Evolutionary conservation across 306 rosid genomes (phyloP).

Genomic region (Quillaja saponaria): DNA sequence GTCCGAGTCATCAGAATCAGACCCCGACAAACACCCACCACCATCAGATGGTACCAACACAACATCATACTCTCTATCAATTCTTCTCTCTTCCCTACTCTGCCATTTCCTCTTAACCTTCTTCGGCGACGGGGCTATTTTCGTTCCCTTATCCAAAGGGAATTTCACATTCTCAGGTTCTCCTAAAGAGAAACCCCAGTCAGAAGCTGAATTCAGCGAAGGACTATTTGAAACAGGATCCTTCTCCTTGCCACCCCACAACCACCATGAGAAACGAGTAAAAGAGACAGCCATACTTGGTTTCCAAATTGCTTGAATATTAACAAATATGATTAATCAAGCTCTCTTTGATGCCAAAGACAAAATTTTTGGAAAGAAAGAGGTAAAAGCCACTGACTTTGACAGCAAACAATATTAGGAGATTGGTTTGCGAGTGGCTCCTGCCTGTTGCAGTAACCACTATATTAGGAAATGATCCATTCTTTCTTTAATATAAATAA

Average conservation of each 20-base stretch:
- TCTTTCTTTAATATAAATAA: constrained; percentile 25
- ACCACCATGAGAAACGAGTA: constrained; percentile 67
- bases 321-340: constrained; percentile 8
- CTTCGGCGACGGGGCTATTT: constrained; percentile 49
- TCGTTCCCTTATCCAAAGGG: constrained; percentile 56
- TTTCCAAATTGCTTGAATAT: neutral
- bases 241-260: constrained; percentile 75
- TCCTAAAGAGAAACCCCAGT: constrained; percentile 51
- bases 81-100: constrained; percentile 69
- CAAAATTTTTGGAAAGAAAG: constrained; percentile 29
- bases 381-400: constrained; percentile 26
- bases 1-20: constrained; percentile 86
- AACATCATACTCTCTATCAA: constrained; percentile 73
- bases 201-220: constrained; percentile 52
- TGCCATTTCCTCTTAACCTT: constrained; percentile 66
- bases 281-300: constrained; percentile 73
- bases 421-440: constrained; percentile 48
- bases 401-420: constrained; percentile 34
- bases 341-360: neutral
- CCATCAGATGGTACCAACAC: constrained; percentile 86
- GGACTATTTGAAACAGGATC: constrained; percentile 55
- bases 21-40: constrained; percentile 55
- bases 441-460: constrained; percentile 80
- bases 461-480: constrained; percentile 51
- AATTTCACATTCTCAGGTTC: constrained; percentile 64